Conservation (phyloP, 129 eudicot genomes). For the Lactuca sativa region DNA sequence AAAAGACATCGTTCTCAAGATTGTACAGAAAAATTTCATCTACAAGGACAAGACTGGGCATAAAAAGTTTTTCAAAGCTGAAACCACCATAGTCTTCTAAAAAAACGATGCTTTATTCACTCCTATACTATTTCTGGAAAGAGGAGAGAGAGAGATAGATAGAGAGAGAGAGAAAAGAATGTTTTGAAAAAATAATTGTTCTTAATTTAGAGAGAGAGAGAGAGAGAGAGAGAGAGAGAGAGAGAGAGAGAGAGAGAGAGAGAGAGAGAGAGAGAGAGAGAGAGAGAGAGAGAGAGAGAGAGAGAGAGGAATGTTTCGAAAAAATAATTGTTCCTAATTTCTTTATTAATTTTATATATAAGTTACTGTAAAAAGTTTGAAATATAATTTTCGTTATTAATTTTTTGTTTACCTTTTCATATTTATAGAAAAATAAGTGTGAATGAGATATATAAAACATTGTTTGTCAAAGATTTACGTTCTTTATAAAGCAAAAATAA, state of each 20-base stretch:
- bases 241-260: background rate
- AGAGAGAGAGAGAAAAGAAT: background rate
- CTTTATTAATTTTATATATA: background rate
- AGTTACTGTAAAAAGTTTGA: background rate
- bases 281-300: background rate
- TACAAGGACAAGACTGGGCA: conserved; percentile 13
- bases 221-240: background rate
- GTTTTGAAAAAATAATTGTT: background rate
- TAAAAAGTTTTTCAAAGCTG: conserved; percentile 9
- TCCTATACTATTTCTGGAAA: conserved; percentile 1
- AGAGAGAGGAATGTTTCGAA: background rate
- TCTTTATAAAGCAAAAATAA: background rate
- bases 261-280: background rate
- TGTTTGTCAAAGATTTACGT: background rate
- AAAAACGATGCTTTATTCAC: conserved; percentile 9
- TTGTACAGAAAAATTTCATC: background rate
- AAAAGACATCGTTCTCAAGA: background rate
- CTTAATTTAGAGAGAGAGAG: background rate
- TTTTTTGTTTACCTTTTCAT: background rate
- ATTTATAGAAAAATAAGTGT: background rate
- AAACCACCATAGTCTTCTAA: conserved; percentile 12
- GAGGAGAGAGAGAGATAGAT: background rate
- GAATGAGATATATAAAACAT: background rate
- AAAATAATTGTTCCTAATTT: background rate
- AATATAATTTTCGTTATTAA: background rate